Percentiles rank a stretch among this genome's conserved stretches.
phyloP scores from a whole-genome alignment of 23 red algal species.

The Gracilaria vermiculophylla region DNA sequence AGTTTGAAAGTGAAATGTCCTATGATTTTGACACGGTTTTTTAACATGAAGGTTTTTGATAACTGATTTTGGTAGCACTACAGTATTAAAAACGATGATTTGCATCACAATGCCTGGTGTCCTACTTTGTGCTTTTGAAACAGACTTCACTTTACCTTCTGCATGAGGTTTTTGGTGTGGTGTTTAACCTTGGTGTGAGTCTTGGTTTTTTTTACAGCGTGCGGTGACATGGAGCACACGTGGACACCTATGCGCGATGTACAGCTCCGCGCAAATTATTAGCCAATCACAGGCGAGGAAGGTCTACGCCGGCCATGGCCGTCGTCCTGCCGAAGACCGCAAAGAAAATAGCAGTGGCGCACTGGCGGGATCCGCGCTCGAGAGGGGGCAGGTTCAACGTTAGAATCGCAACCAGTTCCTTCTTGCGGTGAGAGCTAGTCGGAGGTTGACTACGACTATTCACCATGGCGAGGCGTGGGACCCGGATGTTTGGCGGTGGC shows the following conservation, averaged over 20 bases:
- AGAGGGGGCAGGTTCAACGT: neutral
- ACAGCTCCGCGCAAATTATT: neutral
- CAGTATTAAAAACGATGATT: no score
- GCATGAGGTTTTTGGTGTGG: no score
- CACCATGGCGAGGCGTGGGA: constrained; percentile 50
- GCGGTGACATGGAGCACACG: no score
- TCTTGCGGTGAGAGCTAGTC: neutral
- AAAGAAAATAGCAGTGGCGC: neutral
- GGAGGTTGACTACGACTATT: neutral
- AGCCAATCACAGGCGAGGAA: constrained; percentile 10
- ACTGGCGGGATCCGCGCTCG: neutral
- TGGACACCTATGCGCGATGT: neutral
- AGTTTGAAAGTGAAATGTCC: no score
- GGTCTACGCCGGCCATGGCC: neutral
- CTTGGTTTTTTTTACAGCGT: no score
- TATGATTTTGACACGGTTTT: no score
- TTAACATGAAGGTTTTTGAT: no score
- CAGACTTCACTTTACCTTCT: no score
- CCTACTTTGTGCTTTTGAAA: no score
- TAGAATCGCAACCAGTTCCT: neutral
- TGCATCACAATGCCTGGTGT: no score
- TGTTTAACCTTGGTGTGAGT: no score
- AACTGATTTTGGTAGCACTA: no score
- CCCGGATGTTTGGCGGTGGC: constrained; percentile 16
- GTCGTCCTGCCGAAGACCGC: neutral